Conservation (phyloP, 2,329 filamentous ascomycete genomes). For the Fusarium sp. region DNA sequence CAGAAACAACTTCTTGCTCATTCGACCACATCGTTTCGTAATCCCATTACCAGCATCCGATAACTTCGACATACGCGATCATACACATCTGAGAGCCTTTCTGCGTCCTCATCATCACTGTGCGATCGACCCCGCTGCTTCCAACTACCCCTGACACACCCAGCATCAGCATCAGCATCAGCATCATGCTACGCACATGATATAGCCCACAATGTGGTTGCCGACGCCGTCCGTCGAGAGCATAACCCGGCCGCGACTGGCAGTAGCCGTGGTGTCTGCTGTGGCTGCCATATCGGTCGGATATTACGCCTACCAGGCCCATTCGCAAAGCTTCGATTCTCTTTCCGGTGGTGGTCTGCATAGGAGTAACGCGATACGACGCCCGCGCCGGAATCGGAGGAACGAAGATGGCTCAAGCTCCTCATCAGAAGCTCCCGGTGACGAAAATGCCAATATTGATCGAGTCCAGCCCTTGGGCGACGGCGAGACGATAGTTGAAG, state of each 20-base stretch:
- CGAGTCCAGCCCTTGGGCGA: slow-evolving; percentile 46
- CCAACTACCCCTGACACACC: slow-evolving; percentile 14
- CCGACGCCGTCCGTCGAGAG: slow-evolving; percentile 62
- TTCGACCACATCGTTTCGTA: not conserved
- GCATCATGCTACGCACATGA: slow-evolving; percentile 47
- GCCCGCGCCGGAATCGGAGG: slow-evolving; percentile 51
- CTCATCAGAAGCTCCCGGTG: slow-evolving; percentile 52
- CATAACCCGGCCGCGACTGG: slow-evolving; percentile 63
- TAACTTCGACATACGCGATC: not conserved
- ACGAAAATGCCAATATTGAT: slow-evolving; percentile 56
- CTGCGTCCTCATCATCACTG: not conserved
- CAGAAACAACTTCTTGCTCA: slow-evolving; percentile 22
- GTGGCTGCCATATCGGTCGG: slow-evolving; percentile 65
- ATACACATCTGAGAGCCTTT: not conserved
- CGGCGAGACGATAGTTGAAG: slow-evolving; percentile 52
- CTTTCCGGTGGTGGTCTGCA: slow-evolving; percentile 57
- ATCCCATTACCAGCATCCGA: not conserved
- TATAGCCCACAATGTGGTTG: slow-evolving; percentile 56
- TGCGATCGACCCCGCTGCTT: slow-evolving; percentile 3
- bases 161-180: slow-evolving; percentile 43
- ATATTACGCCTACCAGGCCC: slow-evolving; percentile 64
- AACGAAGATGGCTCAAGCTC: slow-evolving; percentile 55
- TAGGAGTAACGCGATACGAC: slow-evolving; percentile 73
- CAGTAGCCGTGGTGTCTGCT: slow-evolving; percentile 64
- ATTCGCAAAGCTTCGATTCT: slow-evolving; percentile 38